Base-by-base conservation (phyloP, 352 stramenopile species). In the Phytophthora quininea region DNA sequence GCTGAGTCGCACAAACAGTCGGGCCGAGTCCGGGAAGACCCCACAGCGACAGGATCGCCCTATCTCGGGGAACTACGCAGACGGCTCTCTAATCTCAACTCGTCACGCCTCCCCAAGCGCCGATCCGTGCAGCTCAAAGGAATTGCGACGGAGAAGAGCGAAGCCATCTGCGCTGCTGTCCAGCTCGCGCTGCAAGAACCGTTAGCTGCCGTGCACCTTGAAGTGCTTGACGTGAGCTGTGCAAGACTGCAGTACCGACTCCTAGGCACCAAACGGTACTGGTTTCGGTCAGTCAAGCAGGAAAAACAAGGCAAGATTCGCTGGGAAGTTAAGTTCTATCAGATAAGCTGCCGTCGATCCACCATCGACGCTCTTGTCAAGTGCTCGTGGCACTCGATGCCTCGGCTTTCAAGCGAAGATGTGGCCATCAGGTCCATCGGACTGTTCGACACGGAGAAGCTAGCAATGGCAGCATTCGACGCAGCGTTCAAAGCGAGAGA, bases 251-350 rank as follows among this genome's bases (percentile, higher is more conserved):
- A 95, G 63, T 85, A 84, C 24, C 69, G 69, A 19, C 55, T 93
- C 4, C 56, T 93, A 0, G 87, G 87, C 7, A 67, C 79, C 1
- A 84, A 74, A 27, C 69, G 80, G 62, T 95, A 92, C 62, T 93
- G 87, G 84, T 87, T 79, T 45, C 69, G 77, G 1, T 82, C 63
- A 3, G 58, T 95, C 2, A 92, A 92, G 48, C 85, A 89, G 59
- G 83, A 92, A 43, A n/a, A 86, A 35, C 64, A 79, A 35, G 69
- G 65, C 29, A 76, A 69, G 19, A 85, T 83, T 56, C 76, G 73
- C 29, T 94, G 86, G 86, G 73, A 89, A 42, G 83, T 78, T 0
- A 78, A 77, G 56, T 58, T 82, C 27, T 92, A 84, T 54, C 68
- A 91, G n/a, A 33, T 85, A 3, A 64, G 65, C 3, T 88, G 71